Evolutionary conservation across 2,329 filamentous ascomycete genomes (phyloP).

Genomic region (Exophiala xenobiotica): DNA sequence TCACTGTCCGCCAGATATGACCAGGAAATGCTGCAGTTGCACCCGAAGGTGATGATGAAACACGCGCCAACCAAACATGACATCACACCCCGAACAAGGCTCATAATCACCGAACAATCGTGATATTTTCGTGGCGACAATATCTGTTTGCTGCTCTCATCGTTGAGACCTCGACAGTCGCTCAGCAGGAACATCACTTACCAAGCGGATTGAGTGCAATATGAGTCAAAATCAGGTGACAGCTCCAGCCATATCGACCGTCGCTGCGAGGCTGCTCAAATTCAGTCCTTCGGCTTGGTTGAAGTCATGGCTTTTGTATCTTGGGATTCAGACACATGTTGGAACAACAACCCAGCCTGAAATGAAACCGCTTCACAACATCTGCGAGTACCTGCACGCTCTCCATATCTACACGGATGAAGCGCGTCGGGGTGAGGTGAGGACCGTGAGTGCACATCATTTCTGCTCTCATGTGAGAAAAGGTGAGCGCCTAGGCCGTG

Average conservation of each 20-base stretch:
- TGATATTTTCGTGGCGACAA: no score
- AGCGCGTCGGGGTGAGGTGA: conserved; percentile 45
- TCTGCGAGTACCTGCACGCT: conserved; percentile 84
- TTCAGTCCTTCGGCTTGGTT: conserved; percentile 28
- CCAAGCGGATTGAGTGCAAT: no score
- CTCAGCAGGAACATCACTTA: no score
- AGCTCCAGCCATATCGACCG: conserved; percentile 15
- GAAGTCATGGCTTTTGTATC: conserved; percentile 31
- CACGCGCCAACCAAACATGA: background rate
- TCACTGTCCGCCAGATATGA: no score
- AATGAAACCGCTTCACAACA: conserved; percentile 69
- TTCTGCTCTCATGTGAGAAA: conserved; percentile 78
- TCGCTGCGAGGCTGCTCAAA: conserved; percentile 23
- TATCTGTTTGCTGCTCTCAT: background rate
- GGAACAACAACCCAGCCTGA: conserved; percentile 35
- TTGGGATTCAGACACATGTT: conserved; percentile 29
- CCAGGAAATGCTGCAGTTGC: no score
- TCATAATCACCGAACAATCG: background rate
- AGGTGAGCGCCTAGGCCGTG: conserved; percentile 36
- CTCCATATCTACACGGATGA: conserved; percentile 81
- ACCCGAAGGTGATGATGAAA: no score
- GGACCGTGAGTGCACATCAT: conserved; percentile 75
- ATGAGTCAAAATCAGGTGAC: background rate
- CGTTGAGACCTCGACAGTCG: no score
- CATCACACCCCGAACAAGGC: conserved; percentile 8